Evolutionary conservation across 495 filamentous ascomycete genomes (phyloP).

Genomic region (Neurospora intermedia): DNA sequence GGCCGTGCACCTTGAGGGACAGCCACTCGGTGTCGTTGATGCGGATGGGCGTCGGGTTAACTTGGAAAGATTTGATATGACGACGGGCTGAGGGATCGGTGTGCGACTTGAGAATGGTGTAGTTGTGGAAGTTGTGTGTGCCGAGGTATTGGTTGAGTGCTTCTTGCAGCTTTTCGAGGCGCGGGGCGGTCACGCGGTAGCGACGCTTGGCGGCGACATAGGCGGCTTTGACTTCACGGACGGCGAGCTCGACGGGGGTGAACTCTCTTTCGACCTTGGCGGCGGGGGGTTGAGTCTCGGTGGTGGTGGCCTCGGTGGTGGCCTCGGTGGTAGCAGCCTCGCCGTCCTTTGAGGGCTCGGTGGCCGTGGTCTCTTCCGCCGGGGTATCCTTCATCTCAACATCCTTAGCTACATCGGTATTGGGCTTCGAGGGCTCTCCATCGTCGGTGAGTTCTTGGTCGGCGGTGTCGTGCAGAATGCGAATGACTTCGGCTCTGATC

Average conservation of each 20-base stretch:
- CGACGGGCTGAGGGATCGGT: conserved; percentile 74
- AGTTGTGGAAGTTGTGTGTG: conserved; percentile 89
- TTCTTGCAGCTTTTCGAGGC: conserved; percentile 60
- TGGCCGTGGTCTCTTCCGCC: background rate
- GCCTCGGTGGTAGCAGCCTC: conserved; percentile 3
- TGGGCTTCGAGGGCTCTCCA: background rate
- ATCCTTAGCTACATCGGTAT: conserved; percentile 4
- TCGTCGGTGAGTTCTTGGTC: conserved; percentile 20
- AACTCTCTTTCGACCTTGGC: conserved; percentile 18
- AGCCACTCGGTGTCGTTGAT: conserved; percentile 93
- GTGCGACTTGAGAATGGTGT: conserved; percentile 76
- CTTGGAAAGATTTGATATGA: conserved; percentile 79
- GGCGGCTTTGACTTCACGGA: conserved; percentile 66
- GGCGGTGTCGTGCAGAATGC: conserved; percentile 25
- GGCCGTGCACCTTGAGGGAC: conserved; percentile 87
- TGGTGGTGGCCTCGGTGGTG: background rate
- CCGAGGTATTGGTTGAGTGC: conserved; percentile 63
- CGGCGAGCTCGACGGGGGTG: conserved; percentile 45
- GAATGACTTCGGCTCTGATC: conserved; percentile 31
- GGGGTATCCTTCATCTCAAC: conserved; percentile 6
- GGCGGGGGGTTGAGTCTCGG: background rate
- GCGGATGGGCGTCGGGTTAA: conserved; percentile 58
- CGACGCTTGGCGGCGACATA: conserved; percentile 66
- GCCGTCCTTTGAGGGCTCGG: background rate
- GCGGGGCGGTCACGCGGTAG: conserved; percentile 66